phyloP scores from a whole-genome alignment of 2,329 filamentous ascomycete species.

The Xylariaceae sp. region DNA sequence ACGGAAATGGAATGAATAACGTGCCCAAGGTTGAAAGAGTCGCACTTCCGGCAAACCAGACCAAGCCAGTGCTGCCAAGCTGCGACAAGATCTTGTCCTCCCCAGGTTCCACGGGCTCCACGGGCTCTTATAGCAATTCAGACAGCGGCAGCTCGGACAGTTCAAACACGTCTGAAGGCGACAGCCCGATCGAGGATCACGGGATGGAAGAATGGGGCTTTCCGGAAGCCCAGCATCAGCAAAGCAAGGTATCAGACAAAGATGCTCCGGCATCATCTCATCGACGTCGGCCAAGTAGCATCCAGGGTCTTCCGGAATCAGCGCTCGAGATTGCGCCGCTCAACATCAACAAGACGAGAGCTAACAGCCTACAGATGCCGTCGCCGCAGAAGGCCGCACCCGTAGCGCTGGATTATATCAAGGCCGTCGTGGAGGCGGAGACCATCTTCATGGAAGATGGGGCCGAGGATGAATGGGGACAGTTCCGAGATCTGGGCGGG shows the following conservation, averaged over 20 bases:
- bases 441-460: conserved; percentile 15
- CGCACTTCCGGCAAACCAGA: background rate
- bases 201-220: background rate
- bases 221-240: no score
- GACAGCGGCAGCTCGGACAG: conserved; percentile 20
- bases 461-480: conserved; percentile 22
- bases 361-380: conserved; percentile 20
- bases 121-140: conserved; percentile 13
- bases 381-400: conserved; percentile 6
- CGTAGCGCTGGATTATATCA: conserved; percentile 22
- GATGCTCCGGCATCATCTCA: no score
- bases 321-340: conserved; percentile 15
- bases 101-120: conserved; percentile 12
- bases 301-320: no score
- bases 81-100: conserved; percentile 8
- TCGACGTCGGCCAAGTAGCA: background rate
- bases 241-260: no score
- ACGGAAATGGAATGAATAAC: conserved; percentile 50
- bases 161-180: conserved; percentile 17
- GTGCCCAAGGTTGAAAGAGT: conserved; percentile 18
- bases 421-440: conserved; percentile 22
- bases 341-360: conserved; percentile 15
- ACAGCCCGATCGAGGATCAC: conserved; percentile 6
- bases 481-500: conserved; percentile 21
- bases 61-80: background rate